phyloP scores from a whole-genome alignment of 2,329 filamentous ascomycete genomes.

The Botrytis sinoallii region DNA sequence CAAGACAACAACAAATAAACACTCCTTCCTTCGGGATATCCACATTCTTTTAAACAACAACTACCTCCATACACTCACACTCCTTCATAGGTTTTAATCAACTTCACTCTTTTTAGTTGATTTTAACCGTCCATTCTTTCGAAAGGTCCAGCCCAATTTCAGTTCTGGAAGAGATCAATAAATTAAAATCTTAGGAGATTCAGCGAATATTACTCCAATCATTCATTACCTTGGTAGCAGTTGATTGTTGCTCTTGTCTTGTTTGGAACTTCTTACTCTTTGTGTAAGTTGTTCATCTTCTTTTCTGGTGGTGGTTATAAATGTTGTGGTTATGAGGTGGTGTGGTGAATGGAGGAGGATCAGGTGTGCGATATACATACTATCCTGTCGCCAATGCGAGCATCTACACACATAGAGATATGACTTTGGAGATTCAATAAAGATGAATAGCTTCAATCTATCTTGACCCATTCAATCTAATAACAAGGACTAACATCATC shows the following conservation, averaged over 20 bases:
- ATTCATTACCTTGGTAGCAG: constrained; percentile 5
- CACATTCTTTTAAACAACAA: constrained; percentile 33
- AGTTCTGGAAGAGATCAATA: constrained; percentile 4
- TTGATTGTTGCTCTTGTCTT: constrained; percentile 16
- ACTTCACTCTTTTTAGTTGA: constrained; percentile 46
- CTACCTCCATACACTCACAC: not conserved
- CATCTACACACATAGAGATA: not conserved
- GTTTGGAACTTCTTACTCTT: constrained; percentile 23
- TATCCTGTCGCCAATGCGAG: not conserved
- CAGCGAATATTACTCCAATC: constrained; percentile 14
- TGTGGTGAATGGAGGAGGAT: not conserved
- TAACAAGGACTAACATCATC: constrained; percentile 1
- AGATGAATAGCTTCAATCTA: not conserved
- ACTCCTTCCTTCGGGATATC: constrained; percentile 37
- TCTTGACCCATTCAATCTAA: not conserved
- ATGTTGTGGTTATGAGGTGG: not conserved
- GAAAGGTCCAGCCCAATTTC: constrained; percentile 12
- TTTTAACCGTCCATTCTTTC: constrained; percentile 41
- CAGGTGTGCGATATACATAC: not conserved
- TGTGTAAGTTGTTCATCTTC: constrained; percentile 27
- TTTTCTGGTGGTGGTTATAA: not conserved
- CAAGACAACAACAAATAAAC: not conserved
- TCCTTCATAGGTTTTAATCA: constrained; percentile 34
- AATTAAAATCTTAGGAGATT: not conserved
- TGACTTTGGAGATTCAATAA: not conserved